A percentile compares a stretch with the other conserved stretches of the same genome.
Conservation (phyloP, 768 basidiomycete species). For the Sutorius australiensis region DNA sequence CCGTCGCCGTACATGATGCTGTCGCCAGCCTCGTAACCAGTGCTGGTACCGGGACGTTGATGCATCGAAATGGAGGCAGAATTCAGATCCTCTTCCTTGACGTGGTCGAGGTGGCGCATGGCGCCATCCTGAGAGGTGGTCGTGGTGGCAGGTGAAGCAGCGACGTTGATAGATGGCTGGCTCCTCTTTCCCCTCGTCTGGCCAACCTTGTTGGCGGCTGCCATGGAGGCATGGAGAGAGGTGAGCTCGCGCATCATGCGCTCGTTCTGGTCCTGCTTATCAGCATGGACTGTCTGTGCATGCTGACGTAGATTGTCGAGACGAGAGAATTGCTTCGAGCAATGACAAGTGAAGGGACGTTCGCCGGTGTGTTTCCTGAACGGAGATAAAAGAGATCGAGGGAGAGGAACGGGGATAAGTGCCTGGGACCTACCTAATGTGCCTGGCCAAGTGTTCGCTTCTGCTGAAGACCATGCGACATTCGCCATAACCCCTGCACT, state of each 20-base stretch:
- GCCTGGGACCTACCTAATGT: conserved; percentile 72
- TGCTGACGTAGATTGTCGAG: conserved; percentile 97
- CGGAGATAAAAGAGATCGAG: conserved; percentile 25
- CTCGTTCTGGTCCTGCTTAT: conserved; percentile 85
- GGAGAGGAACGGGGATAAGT: conserved; percentile 13
- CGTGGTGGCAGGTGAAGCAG: not conserved
- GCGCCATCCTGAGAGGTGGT: conserved; percentile 14
- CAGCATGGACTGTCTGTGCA: conserved; percentile 95
- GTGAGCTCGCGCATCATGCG: conserved; percentile 90
- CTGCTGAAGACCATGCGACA: conserved; percentile 96
- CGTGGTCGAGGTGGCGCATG: conserved; percentile 24
- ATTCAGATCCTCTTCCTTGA: conserved; percentile 43
- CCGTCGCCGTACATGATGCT: conserved; percentile 29
- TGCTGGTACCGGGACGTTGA: conserved; percentile 67
- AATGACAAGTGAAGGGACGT: conserved; percentile 94
- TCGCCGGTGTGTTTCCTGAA: conserved; percentile 96
- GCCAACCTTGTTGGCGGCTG: conserved; percentile 44
- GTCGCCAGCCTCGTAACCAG: conserved; percentile 61
- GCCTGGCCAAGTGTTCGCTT: conserved; percentile 92
- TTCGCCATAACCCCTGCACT: conserved; percentile 91
- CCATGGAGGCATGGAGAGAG: conserved; percentile 78
- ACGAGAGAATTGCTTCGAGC: conserved; percentile 91
- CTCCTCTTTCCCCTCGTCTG: conserved; percentile 38
- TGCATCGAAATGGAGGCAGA: conserved; percentile 31
- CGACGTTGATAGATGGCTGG: conserved; percentile 20